phyloP scores from a whole-genome alignment of 2,329 filamentous ascomycete species.

The Sarocladium strictum region DNA sequence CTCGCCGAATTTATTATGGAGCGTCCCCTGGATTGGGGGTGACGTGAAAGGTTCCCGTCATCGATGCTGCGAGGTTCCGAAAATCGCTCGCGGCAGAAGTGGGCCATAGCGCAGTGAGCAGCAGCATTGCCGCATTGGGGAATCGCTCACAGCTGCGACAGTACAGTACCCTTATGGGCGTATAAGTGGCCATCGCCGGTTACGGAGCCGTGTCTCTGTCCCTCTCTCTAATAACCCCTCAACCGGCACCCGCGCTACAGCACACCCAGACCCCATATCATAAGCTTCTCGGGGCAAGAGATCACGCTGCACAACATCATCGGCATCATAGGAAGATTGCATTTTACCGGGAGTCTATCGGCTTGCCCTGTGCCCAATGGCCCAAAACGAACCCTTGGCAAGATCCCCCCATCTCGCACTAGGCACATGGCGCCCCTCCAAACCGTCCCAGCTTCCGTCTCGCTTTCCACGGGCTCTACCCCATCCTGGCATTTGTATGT shows the following conservation, averaged over 20 bases:
- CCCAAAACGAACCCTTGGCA: background rate
- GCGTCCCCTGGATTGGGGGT: background rate
- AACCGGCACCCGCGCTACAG: too few relatives aligned
- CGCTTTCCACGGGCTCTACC: background rate
- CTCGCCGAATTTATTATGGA: background rate
- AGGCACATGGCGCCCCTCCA: conserved; percentile 8
- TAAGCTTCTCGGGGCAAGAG: too few relatives aligned
- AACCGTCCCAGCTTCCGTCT: background rate
- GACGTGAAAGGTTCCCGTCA: conserved; percentile 9
- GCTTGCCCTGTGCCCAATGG: too few relatives aligned
- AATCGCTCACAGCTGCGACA: background rate
- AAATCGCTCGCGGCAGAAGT: conserved; percentile 9
- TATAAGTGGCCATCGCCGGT: conserved; percentile 8
- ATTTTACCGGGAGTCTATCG: too few relatives aligned
- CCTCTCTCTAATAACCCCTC: background rate
- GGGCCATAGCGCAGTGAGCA: background rate
- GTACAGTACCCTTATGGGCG: too few relatives aligned
- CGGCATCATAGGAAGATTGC: too few relatives aligned
- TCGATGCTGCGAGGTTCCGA: conserved; percentile 5
- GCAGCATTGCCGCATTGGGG: conserved; percentile 4
- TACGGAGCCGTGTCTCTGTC: background rate
- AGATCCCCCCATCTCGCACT: conserved; percentile 3
- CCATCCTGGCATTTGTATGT: conserved; percentile 7
- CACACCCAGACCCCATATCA: too few relatives aligned
- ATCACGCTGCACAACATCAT: background rate